Base-by-base conservation (phyloP, 148 eudicot genomes). In the Rhododendron simsii region DNA sequence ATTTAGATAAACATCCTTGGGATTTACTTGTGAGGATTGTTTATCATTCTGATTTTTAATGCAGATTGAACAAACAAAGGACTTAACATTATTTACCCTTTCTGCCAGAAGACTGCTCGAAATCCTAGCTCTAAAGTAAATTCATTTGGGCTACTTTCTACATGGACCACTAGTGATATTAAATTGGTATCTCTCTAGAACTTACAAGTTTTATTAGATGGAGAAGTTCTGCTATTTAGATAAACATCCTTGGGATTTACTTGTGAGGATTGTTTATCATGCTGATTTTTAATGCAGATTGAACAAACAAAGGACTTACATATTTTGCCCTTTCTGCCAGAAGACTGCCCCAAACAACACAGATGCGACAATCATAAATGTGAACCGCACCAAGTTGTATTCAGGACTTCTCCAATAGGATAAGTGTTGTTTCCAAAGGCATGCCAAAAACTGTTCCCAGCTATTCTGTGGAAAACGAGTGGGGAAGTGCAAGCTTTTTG, bases 401-500 rank as follows among this genome's bases (percentile, higher is more conserved):
- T 83, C 69, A 13, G 93, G 89, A 82, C 88, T 93, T 87, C 94
- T 89, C 95, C 94, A 92, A 73, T 93, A 93, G 7, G 94, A 87
- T 79, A 90, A 86, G 74, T 90, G 81, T 61, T 92, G 95, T 87
- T 93, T 93, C 95, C 95, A 93, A 35, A 93, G 87, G 83, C 95
- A 93, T 9, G 93, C 90, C 81, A 45, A 86, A 73, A 81, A 91
- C 80, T 93, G 93, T 12, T 63, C 86, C 82, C 87, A 81, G 6
- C 84, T 76, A 30, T 89, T 89, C 44, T 89, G 90, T n/a, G 95
- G 57, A 85, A 88, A 91, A 47, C 88, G 78, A 20, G 90, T 91
- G n/a, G 92, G 23, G 74, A 90, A 90, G 47, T 84, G 82, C 55
- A 93, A 84, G 47, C 89, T 89, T 28, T 76, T 85, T 37, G 89